Evolutionary conservation across 805 yeast species (phyloP).

Genomic region (Starmerella powellii): DNA sequence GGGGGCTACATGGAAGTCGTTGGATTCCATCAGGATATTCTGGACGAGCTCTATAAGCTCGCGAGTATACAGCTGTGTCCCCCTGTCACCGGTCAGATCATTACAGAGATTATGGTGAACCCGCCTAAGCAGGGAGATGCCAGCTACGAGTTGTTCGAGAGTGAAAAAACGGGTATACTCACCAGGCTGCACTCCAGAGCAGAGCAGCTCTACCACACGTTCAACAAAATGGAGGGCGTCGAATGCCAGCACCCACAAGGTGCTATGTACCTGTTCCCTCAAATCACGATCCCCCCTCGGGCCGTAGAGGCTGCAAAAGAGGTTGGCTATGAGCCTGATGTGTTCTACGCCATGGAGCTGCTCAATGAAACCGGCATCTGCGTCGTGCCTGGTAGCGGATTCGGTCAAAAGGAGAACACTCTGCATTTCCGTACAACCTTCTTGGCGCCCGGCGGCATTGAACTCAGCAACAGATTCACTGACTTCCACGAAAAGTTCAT

Average conservation of each 20-base stretch:
- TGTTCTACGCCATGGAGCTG: conserved; percentile 72
- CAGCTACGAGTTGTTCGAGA: conserved; percentile 53
- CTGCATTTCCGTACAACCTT: conserved; percentile 93
- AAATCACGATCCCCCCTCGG: conserved; percentile 48
- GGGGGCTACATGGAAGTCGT: conserved; percentile 96
- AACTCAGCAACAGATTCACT: conserved; percentile 73
- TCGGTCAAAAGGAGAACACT: conserved; percentile 84
- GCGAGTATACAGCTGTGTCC: conserved; percentile 90
- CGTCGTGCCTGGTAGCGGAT: conserved; percentile 95
- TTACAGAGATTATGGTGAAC: conserved; percentile 83
- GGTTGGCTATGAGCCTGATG: conserved; percentile 57
- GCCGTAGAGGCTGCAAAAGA: conserved; percentile 52
- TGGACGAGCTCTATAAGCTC: conserved; percentile 63
- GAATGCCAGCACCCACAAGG: conserved; percentile 85
- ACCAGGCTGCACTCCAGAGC: conserved; percentile 55
- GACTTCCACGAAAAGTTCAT: conserved; percentile 67
- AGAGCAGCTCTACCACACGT: conserved; percentile 50
- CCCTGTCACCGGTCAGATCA: conserved; percentile 87
- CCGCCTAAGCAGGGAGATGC: conserved; percentile 76
- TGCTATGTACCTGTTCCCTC: conserved; percentile 95
- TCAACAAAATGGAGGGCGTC: conserved; percentile 67
- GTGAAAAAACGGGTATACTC: conserved; percentile 53
- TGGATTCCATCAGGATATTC: conserved; percentile 62
- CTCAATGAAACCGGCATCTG: conserved; percentile 88
- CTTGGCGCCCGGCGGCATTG: conserved; percentile 77